Evolutionary conservation across 2,329 filamentous ascomycete genomes (phyloP), one percentile per base, ranked within the genome.

Genomic region (Fusarium sp.): DNA sequence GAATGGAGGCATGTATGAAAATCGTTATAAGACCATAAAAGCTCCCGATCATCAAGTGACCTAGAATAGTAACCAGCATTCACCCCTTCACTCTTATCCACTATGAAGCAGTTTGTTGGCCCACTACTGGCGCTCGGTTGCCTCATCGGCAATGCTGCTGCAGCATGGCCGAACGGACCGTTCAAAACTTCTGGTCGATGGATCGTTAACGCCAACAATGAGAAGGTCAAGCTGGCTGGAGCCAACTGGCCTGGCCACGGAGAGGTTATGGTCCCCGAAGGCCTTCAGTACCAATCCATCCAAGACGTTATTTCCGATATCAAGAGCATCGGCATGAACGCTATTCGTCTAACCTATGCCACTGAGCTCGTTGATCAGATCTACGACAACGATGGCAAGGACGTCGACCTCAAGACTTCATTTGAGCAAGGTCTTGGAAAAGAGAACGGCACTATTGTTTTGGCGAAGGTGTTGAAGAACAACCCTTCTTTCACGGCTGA

Each of bases 231-330:
- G 8, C 83, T 85, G 56, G 86, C 84, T 6, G 87, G 87, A 0
- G 82, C 82, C 14, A 90, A 90, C 68, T 90, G 87, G 88, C 86
- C 87, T 0, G 88, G 87, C 1, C 83, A 85, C 17, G 83, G 82
- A 44, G 87, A 89, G 44, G 82, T 84, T n/a, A 90, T 90, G 87
- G 81, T 90, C 1, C 88, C 87, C 0, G 88, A 90, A 66, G 88
- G 88, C 5, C 80, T 90, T 4, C 87, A 89, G 72, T 88, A 88
- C 75, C 83, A 84, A 35, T 89, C 87, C 0, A 81, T 90, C 47
- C 78, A 80, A 37, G 78, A 76, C 9, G 84, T 90, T 35, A 83
- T 89, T 1, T 76, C 82, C 5, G 84, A 84, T 76, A 82, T 89
- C 70, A 88, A 87, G 71, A 82, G 82, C 60, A 72, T 89, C 1